Evolutionary conservation across 2,329 filamentous ascomycete species (phyloP).

Genomic region (Fusarium pseudograminearum): DNA sequence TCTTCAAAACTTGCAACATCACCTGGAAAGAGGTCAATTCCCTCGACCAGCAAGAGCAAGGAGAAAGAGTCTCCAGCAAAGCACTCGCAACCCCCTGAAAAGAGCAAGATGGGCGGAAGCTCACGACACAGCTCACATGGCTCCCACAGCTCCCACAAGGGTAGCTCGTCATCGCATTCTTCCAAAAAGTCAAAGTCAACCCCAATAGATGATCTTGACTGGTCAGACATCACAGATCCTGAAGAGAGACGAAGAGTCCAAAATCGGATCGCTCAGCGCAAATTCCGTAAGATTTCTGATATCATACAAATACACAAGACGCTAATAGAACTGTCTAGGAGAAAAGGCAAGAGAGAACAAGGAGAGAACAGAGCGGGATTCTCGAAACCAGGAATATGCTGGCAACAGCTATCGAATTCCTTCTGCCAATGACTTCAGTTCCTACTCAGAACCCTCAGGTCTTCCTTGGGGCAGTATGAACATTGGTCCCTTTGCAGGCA

Average conservation of each 20-base stretch:
- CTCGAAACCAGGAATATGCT: slow-evolving; percentile 72
- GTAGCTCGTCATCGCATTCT: slow-evolving; percentile 42
- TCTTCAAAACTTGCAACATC: slow-evolving; percentile 32
- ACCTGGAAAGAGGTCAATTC: slow-evolving; percentile 32
- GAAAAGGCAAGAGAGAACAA: slow-evolving; percentile 77
- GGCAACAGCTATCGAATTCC: slow-evolving; percentile 73
- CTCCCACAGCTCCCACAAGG: slow-evolving; percentile 46
- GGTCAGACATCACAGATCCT: slow-evolving; percentile 76
- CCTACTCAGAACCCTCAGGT: slow-evolving; percentile 67
- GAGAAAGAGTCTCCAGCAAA: slow-evolving; percentile 30
- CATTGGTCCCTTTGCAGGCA: slow-evolving; percentile 65
- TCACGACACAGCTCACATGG: slow-evolving; percentile 41
- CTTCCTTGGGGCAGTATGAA: slow-evolving; percentile 79
- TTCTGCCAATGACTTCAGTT: slow-evolving; percentile 65
- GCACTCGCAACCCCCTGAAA: slow-evolving; percentile 16
- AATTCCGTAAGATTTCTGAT: slow-evolving; percentile 70
- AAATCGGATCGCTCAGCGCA: slow-evolving; percentile 80
- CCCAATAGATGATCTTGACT: slow-evolving; percentile 67
- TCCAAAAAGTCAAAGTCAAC: slow-evolving; percentile 58
- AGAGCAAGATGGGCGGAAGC: slow-evolving; percentile 43
- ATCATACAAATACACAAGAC: too few relatives aligned
- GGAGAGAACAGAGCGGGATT: slow-evolving; percentile 73
- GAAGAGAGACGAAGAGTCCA: slow-evolving; percentile 80
- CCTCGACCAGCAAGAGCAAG: slow-evolving; percentile 27
- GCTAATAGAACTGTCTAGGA: slow-evolving; percentile 58